Conservation (phyloP, 352 stramenopile species). For the Aphanomyces stellatus region DNA sequence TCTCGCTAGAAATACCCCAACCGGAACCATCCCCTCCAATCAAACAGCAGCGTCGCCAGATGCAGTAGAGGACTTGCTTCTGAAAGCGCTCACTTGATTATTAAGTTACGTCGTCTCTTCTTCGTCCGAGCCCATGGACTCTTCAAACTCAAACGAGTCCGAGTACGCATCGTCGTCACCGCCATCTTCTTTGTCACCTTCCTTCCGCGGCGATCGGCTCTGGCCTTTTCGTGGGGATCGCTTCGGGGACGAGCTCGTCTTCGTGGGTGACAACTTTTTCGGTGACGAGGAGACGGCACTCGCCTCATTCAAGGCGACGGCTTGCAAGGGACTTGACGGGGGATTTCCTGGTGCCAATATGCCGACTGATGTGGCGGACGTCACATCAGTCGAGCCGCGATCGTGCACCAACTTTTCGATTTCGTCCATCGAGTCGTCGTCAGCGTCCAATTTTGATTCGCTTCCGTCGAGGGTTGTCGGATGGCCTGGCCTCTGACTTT, state of each 20-base stretch:
- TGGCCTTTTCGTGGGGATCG: not conserved
- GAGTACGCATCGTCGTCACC: slow-evolving; percentile 7
- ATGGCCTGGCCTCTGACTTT: too few species aligned
- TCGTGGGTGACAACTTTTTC: too few species aligned
- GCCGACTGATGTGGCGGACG: too few species aligned
- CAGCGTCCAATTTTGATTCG: not conserved
- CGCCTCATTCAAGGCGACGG: too few species aligned
- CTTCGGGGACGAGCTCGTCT: not conserved
- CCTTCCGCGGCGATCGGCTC: not conserved
- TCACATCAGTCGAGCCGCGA: too few species aligned
- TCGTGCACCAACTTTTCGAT: not conserved
- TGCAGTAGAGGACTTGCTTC: too few species aligned
- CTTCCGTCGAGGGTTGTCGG: slow-evolving; percentile 12
- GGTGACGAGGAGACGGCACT: too few species aligned
- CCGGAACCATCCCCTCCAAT: too few species aligned
- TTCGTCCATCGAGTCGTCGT: slow-evolving; percentile 3
- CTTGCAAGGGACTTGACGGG: too few species aligned
- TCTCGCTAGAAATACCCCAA: not conserved
- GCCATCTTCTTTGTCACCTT: not conserved
- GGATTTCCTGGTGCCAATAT: too few species aligned
- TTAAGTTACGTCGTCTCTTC: not conserved
- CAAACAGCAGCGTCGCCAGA: too few species aligned
- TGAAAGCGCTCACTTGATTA: too few species aligned
- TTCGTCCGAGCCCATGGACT: not conserved
- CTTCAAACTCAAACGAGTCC: slow-evolving; percentile 16